Percentiles rank a stretch among this genome's conserved stretches.
phyloP scores from a whole-genome alignment of 1,284 basidiomycete genomes.

The Ustilago nuda region DNA sequence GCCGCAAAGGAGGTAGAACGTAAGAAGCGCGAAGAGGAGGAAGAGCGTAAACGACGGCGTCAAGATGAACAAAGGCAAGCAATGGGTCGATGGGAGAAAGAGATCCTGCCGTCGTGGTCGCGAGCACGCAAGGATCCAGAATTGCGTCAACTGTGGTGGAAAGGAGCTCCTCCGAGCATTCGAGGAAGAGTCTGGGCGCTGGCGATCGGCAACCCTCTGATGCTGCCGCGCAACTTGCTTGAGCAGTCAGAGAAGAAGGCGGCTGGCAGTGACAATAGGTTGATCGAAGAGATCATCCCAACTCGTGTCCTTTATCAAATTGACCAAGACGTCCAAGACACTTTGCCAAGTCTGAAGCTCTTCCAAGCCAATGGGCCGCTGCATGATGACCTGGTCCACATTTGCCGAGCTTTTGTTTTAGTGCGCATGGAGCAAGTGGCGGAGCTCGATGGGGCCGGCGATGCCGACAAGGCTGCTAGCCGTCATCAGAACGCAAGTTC shows the following conservation, averaged over 20 bases:
- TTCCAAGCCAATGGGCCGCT: constrained; percentile 85
- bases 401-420: constrained; percentile 91
- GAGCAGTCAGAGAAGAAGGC: constrained; percentile 36
- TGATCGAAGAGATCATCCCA: constrained; percentile 28
- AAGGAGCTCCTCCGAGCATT: constrained; percentile 86
- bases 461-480: constrained; percentile 29
- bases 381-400: constrained; percentile 85
- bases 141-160: constrained; percentile 87
- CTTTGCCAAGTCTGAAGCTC: constrained; percentile 87
- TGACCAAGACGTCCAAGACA: constrained; percentile 82
- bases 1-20: constrained; percentile 50
- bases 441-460: constrained; percentile 33
- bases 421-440: constrained; percentile 83
- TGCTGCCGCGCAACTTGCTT: constrained; percentile 73
- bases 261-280: not conserved
- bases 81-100: constrained; percentile 79
- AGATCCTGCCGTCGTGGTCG: constrained; percentile 85
- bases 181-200: constrained; percentile 87
- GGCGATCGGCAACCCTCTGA: constrained; percentile 87
- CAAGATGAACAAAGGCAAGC: constrained; percentile 75
- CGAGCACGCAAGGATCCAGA: constrained; percentile 77
- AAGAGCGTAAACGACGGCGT: constrained; percentile 35
- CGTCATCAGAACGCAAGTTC: constrained; percentile 25
- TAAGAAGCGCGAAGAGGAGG: constrained; percentile 50
- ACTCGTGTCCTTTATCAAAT: constrained; percentile 75